Evolutionary conservation across 2,329 filamentous ascomycete genomes (phyloP), one percentile per base, ranked within the genome.

Genomic region (Colletotrichum nymphaeae): DNA sequence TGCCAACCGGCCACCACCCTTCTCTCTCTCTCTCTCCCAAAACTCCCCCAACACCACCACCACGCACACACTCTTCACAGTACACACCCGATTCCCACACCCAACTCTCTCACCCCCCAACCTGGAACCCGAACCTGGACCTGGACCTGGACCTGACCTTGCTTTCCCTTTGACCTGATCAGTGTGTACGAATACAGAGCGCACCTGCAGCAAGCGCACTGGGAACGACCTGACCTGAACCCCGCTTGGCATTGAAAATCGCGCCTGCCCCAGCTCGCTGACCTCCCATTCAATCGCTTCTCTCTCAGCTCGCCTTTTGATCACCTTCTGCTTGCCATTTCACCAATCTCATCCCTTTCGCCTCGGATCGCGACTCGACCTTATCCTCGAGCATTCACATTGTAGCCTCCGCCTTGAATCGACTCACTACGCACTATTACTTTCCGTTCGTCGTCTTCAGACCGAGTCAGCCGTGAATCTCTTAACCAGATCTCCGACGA

Each of bases 211-310:
- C 62, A 56, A 56, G 30, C 63, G 70, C 70, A 73, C 70, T 65
- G 59, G 55, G 55, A 73, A 73, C 66, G 59, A 64, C 67, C 62
- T 73, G 67, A 67, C 30, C 49, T 63, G 62, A 74, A 74, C 73
- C 73, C 73, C 73, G 69, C 73, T 74, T 74, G 69, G 73, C 73
- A 74, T 74, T 74, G 69, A 74, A 74, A 74, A 73, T 73, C 73
- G 63, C 72, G 68, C 72, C 72, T 28, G 68, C 68, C 72, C 73
- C 73, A 69, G 71, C 73, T 67, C 56, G 59, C 32, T 58, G 63
- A 16, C 63, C 58, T 59, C 32, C 55, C 35, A 30, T 46, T 53
- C 30, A 53, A 53, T 42, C 49, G 30, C 19, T 28, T 60, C 32
- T 69, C 49, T 62, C 63, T 59, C 49, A 58, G 55, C 49, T 72